Conservation (phyloP, 352 stramenopile genomes). For the Lagenidium giganteum region DNA sequence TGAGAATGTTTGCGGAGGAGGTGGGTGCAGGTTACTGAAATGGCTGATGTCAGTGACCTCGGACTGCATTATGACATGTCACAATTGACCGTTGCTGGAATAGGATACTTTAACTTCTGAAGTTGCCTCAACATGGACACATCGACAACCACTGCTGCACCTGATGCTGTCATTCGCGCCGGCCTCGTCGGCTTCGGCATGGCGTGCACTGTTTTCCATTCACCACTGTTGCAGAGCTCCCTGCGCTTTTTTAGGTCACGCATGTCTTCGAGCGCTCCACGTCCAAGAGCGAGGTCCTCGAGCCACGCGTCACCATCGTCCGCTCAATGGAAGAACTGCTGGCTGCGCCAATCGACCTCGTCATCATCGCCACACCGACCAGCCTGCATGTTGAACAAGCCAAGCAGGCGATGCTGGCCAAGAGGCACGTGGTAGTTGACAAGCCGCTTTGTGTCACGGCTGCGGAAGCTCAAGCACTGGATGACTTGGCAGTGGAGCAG, state of each 20-base stretch:
- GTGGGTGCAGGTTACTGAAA: too few species aligned
- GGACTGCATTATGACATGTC: too few species aligned
- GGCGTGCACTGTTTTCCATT: slow-evolving; percentile 54
- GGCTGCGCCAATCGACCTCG: slow-evolving; percentile 33
- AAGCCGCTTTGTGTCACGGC: slow-evolving; percentile 49
- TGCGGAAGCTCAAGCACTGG: slow-evolving; percentile 35
- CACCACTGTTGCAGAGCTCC: slow-evolving; percentile 43
- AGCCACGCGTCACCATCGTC: slow-evolving; percentile 36
- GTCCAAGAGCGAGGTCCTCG: slow-evolving; percentile 33
- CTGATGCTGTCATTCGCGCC: slow-evolving; percentile 29
- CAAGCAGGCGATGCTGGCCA: slow-evolving; percentile 46
- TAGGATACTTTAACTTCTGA: too few species aligned
- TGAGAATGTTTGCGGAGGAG: too few species aligned
- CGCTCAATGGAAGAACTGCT: slow-evolving; percentile 56
- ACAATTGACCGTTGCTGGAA: too few species aligned
- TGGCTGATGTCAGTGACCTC: too few species aligned
- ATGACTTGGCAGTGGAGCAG: slow-evolving; percentile 27
- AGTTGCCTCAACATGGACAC: too few species aligned
- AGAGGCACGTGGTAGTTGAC: slow-evolving; percentile 57
- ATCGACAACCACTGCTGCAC: slow-evolving; percentile 37
- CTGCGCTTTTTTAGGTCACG: slow-evolving; percentile 44
- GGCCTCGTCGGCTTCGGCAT: slow-evolving; percentile 54
- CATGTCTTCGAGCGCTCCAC: slow-evolving; percentile 59
- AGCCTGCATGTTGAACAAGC: slow-evolving; percentile 55
- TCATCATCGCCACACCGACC: slow-evolving; percentile 60